Base-by-base conservation (phyloP, 495 filamentous ascomycete genomes). In the Neurospora hispaniola region DNA sequence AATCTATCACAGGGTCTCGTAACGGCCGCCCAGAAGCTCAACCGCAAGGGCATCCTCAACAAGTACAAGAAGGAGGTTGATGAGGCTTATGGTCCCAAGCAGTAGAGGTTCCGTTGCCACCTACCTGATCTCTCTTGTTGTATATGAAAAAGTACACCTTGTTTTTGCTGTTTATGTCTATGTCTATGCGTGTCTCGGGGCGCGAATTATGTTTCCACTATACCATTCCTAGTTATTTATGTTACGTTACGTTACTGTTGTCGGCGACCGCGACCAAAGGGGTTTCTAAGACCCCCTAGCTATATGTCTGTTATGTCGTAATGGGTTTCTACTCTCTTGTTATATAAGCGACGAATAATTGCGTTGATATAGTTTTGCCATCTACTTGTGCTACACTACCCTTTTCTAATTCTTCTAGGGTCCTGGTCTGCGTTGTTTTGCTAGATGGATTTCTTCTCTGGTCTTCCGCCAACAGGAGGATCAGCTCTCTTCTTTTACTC, bases 1-100 rank as follows among this genome's bases (percentile, higher is more conserved):
- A 16, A 12, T 40, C n/a, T 1, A 11, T 59, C 69, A n/a, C 74
- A 93, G 91, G 81, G 81, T 72, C 78, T 93, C 23, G 87, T 89
- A 14, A 93, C 91, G 8, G 89, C 90, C 5, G 91, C 91, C n/a
- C 90, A 92, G 81, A 94, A 93, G 83, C 82, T 93, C 44, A 92
- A 93, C 82, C 87, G 91, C 74, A 89, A 87, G 80, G 86, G 82
- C 42, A 90, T 94, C 71, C 82, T 90, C 42, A 77, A 88, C 27
- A 89, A 89, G 79, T 92, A 90, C 83, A 81, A 88, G 80, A 88
- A 89, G 77, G 87, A 91, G 73, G 86, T 93, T 70, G 78, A 87
- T 72, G 82, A 84, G 72, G 90, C 89, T 1, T 93, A 90, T 74
- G 78, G 78, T 48, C 72, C 78, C 42, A 66, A 66, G 43, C 62